These are phyloP conservation scores for Nemophila menziesii DNA, from an alignment of 257 asterid species.

Conservation along the genomic window DNA sequence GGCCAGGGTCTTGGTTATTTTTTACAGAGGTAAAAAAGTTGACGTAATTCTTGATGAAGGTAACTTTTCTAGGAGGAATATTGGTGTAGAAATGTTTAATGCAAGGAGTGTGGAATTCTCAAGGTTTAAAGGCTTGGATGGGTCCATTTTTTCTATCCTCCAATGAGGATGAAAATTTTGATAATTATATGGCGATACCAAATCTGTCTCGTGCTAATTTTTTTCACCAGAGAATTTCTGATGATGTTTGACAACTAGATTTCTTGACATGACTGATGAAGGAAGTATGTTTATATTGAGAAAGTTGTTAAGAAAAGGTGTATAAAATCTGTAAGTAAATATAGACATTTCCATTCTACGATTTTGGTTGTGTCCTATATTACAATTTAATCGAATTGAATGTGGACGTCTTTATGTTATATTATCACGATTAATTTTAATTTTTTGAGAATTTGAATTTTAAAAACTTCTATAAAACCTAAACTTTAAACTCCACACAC, in stretches of 20 bases:
- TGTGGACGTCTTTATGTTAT: too few relatives aligned
- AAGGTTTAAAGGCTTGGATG: slow-evolving; percentile 95
- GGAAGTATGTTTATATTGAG: too few relatives aligned
- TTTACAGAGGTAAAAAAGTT: slow-evolving; percentile 76
- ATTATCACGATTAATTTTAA: too few relatives aligned
- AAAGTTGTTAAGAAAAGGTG: too few relatives aligned
- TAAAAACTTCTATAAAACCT: too few relatives aligned
- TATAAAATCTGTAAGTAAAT: too few relatives aligned
- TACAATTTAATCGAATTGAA: too few relatives aligned
- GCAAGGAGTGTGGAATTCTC: slow-evolving; percentile 54
- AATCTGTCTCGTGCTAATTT: slow-evolving; percentile 24
- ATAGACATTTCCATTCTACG: too few relatives aligned
- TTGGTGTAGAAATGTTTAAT: slow-evolving; percentile 90
- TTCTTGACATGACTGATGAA: too few relatives aligned
- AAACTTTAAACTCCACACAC: too few relatives aligned
- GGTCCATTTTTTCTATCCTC: slow-evolving; percentile 85
- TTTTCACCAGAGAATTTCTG: slow-evolving; percentile 49
- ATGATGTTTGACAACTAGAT: neutral
- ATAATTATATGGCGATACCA: slow-evolving; percentile 48
- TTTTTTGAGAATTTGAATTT: too few relatives aligned
- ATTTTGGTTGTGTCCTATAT: too few relatives aligned
- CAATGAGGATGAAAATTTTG: slow-evolving; percentile 83
- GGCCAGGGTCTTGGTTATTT: slow-evolving; percentile 64
- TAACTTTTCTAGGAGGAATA: slow-evolving; percentile 37
- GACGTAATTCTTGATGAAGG: slow-evolving; percentile 51